Conservation (phyloP, 805 yeast genomes). For the Kodamaea leandrae region DNA sequence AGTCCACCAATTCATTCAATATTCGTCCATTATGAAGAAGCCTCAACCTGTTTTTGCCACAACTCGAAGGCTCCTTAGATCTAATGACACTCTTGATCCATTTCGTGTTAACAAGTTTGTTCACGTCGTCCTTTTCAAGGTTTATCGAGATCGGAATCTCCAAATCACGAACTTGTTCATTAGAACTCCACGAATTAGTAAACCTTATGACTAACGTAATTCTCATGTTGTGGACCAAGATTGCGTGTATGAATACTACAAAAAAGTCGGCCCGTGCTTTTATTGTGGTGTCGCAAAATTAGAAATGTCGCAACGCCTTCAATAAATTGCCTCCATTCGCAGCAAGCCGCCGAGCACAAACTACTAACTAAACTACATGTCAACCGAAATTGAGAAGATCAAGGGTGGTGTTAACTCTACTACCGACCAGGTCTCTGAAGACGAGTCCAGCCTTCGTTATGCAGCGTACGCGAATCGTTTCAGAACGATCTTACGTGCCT, state of each 20-base stretch:
- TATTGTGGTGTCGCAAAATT: neutral
- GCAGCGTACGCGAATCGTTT: conserved; percentile 80
- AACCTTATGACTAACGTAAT: conserved; percentile 27
- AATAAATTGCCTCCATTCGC: too few species aligned
- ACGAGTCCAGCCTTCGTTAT: conserved; percentile 51
- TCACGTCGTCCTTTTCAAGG: conserved; percentile 29
- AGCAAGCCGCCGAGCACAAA: too few species aligned
- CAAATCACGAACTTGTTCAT: conserved; percentile 22
- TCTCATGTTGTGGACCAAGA: conserved; percentile 18
- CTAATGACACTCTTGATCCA: conserved; percentile 35
- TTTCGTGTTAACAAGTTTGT: conserved; percentile 26
- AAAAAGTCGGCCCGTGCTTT: neutral
- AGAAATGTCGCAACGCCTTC: too few species aligned
- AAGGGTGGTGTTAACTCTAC: conserved; percentile 1
- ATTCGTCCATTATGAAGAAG: conserved; percentile 70
- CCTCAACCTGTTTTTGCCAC: conserved; percentile 50
- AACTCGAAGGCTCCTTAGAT: conserved; percentile 15
- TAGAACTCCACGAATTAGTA: conserved; percentile 16
- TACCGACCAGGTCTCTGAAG: conserved; percentile 3
- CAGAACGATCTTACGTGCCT: conserved; percentile 65
- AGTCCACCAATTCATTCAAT: conserved; percentile 53
- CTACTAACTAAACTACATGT: neutral
- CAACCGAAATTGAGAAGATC: conserved; percentile 6
- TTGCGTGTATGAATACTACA: too few species aligned
- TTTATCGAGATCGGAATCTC: conserved; percentile 28